Base-by-base conservation (phyloP, 306 rosid genomes). In the Sophora flavescens region DNA sequence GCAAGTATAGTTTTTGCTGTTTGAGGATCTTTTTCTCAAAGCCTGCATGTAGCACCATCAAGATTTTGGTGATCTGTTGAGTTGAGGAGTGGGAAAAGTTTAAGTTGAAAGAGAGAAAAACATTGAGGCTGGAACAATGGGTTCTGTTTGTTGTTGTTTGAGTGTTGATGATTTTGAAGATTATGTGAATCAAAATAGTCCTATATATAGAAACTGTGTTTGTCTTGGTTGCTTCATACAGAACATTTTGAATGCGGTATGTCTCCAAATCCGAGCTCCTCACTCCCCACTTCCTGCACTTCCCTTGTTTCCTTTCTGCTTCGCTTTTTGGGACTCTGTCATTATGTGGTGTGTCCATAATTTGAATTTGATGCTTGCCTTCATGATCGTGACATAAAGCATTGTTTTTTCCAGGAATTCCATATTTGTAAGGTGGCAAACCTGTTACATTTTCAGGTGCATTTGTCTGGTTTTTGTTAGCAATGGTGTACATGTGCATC, bases 101-200 rank as follows among this genome's bases (percentile, higher is more conserved):
- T 39, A 69, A 78, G 70, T 52, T 56, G 48, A 77, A 39, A 53
- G 68, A 44, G 69, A 63, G 81, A 38, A 59, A 81, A 67, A 79
- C 72, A 84, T 78, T 80, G 82, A 80, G 69, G 82, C 85, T 84
- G 84, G 85, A 88, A 78, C 54, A 68, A 96, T 96, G 99, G 99
- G 99, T 75, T 82, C 97, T 17, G 87, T 92, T 72, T 96, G 97
- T 84, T 86, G 96, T 82, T 96, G 99, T 78, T 72, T 92, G 72
- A 86, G 77, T 74, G 82, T 63, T 48, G 84, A 83, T 38, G 87
- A 88, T 64, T 77, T 91, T 11, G 99, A 92, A 83, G 98, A 91
- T 72, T 90, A 86, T 78, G 74, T 89, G 78, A 91, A 96, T 88
- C 97, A 92, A 61, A 87, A 84, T 86, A 88, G 84, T 84, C 81